Base-by-base conservation (phyloP, 2,329 filamentous ascomycete genomes). In the Didymella arachidicola region DNA sequence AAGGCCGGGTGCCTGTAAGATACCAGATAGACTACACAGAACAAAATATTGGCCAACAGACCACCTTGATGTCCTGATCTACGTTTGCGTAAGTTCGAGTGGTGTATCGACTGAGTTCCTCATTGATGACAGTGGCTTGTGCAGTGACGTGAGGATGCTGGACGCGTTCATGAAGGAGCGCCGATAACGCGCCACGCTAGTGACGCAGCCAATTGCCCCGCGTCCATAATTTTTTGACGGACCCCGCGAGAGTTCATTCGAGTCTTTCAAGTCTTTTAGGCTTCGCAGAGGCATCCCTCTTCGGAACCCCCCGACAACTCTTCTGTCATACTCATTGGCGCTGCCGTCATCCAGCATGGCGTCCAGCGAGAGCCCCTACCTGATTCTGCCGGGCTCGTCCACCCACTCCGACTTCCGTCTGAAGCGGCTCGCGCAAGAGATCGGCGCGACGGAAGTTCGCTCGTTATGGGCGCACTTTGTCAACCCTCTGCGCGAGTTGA, bases 331-430 rank as follows among this genome's bases (percentile, higher is more conserved):
- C 53, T 48, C 60, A 53, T 57, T 52, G 56, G 56, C 45, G 45
- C 56, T 38, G 61, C 47, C 55, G 57, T 58, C 44, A 49, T 47
- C 50, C 59, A 68, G 45, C 48, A 76, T 76, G 73, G 70, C 68
- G 64, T 69, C 71, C 47, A 69, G 64, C 53, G 70, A 68, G 57
- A 66, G 69, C 49, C 69, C 74, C 26, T 81, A 79, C 67, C 72
- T 81, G 50, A 76, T 81, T 50, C 75, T 84, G 57, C 80, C 82
- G 44, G 83, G 83, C 65, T 80, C 81, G 49, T 76, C 83, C 54
- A 86, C 86, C 75, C 85, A 83, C 74, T 83, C 80, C 25, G 79
- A 81, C 65, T 83, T 83, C 65, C 80, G 81, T 32, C 75, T 82
- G 48, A 74, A 78, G 61, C 76, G 79, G 29, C 71, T 83, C 36